Evolutionary conservation across 257 asterid species (phyloP), one percentile per base, ranked within the genome.

Genomic region (Haberlea rhodopensis): DNA sequence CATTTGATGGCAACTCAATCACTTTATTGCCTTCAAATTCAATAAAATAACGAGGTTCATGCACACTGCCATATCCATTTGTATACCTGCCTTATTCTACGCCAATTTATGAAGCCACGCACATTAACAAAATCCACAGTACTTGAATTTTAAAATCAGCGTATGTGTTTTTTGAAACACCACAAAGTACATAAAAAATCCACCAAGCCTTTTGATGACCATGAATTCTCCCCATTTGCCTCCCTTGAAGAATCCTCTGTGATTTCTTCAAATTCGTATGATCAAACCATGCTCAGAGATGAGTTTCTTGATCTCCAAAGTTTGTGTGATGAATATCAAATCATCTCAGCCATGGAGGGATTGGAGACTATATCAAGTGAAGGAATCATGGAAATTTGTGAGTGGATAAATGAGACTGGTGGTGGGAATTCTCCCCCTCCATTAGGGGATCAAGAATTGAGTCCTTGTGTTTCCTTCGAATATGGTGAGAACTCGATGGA

Each of bases 211-310:
- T n/a, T 48, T 4, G 69, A 69, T 27, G 74, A 59, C 2, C 40
- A 9, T 55, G 78, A 70, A 26, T 71, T 80, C 48, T 58, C 86
- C 7, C 52, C 75, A 60, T 84, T 79, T 31, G n/a, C 69, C 34
- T 71, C 80, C 4, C 79, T 64, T 1, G 79, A 62, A 18, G 85
- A 76, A 3, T 71, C 75, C 67, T 74, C 84, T 10, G 71, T 43
- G 26, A 64, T 86, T 49, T 81, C 89, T 64, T 81, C 85, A 4
- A 75, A 69, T 32, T 80, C 89, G 24, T 54, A 67, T 51, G 37
- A 72, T 23, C 75, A 76, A 23, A 46, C 72, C 77, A 49, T 76
- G 80, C 27, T 76, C 57, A 29, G 63, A 9, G 86, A 84, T 51
- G 75, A 65, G 72, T 68, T 78, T n/a, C 25, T 65, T 27, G 79